Conservation (phyloP, 2,329 filamentous ascomycete genomes). For the Thielaviopsis ethacetica region DNA sequence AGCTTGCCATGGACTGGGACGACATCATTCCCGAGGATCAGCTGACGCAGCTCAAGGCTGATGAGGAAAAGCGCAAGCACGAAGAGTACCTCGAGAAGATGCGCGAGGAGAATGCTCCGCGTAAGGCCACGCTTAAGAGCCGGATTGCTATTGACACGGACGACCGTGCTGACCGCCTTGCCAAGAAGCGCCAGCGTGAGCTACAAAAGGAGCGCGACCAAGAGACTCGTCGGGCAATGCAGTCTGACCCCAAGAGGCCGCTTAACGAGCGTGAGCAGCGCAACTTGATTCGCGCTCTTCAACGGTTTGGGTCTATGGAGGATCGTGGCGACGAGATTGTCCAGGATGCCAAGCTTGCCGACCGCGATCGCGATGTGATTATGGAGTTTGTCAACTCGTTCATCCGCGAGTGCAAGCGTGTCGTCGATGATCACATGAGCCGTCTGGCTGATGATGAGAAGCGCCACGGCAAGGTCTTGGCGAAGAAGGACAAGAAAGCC, state of each 20-base stretch:
- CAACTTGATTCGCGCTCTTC: constrained; percentile 77
- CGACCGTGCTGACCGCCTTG: constrained; percentile 47
- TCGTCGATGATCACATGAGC: constrained; percentile 50
- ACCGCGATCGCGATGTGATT: constrained; percentile 69
- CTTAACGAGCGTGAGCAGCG: constrained; percentile 85
- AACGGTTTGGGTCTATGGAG: constrained; percentile 79
- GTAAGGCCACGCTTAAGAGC: constrained; percentile 49
- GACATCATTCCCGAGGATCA: constrained; percentile 94
- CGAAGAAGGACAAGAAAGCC: constrained; percentile 96
- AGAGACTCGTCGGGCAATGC: constrained; percentile 57
- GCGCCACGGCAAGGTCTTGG: constrained; percentile 62
- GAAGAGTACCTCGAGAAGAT: constrained; percentile 69
- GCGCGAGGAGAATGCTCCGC: constrained; percentile 71
- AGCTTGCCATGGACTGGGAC: constrained; percentile 73
- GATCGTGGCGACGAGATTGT: constrained; percentile 79
- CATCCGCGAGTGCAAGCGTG: constrained; percentile 38
- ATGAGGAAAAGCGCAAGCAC: constrained; percentile 71
- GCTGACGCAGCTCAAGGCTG: constrained; percentile 73
- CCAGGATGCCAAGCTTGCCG: constrained; percentile 67
- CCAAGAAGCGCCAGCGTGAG: constrained; percentile 50
- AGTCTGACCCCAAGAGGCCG: constrained; percentile 73
- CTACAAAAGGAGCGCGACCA: constrained; percentile 55
- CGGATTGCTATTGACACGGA: constrained; percentile 40
- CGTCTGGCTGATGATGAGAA: constrained; percentile 69
- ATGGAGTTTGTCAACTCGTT: constrained; percentile 62